These are phyloP conservation scores for Amanita molliuscula DNA, from an alignment of 768 basidiomycete genomes.

Conservation along the genomic window DNA sequence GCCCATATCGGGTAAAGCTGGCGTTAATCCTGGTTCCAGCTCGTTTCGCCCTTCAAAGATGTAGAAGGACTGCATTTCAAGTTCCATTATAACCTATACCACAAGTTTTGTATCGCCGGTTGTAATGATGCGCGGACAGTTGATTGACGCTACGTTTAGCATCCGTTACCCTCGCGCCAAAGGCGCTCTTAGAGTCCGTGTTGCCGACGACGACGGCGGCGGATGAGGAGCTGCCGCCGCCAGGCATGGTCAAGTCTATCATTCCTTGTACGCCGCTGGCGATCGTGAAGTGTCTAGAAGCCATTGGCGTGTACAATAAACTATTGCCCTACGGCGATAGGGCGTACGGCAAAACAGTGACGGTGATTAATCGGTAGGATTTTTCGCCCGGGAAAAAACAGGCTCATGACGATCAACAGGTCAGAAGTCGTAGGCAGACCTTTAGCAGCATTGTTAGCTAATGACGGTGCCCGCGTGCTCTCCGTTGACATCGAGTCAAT, in stretches of 20 bases:
- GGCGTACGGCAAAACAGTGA: conserved; percentile 86
- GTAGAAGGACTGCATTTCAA: conserved; percentile 97
- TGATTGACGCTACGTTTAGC: conserved; percentile 19
- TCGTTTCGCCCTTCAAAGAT: conserved; percentile 94
- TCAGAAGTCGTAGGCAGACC: conserved; percentile 97
- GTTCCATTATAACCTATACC: conserved; percentile 90
- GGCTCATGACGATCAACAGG: conserved; percentile 25
- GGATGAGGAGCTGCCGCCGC: conserved; percentile 55
- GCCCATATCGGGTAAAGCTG: background rate
- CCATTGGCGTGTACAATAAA: conserved; percentile 86
- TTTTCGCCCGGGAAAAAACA: background rate
- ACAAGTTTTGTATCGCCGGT: conserved; percentile 53
- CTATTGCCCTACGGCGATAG: conserved; percentile 91
- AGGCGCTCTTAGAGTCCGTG: conserved; percentile 44
- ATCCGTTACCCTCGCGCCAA: conserved; percentile 85
- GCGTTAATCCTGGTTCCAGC: conserved; percentile 26
- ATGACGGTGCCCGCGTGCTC: conserved; percentile 94
- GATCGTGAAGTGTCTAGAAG: conserved; percentile 91
- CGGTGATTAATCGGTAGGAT: conserved; percentile 82
- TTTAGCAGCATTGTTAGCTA: conserved; percentile 88
- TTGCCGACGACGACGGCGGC: conserved; percentile 28
- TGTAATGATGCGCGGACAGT: conserved; percentile 1
- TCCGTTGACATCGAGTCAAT: conserved; percentile 94
- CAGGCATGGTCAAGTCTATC: conserved; percentile 90
- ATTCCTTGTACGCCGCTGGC: conserved; percentile 96